Conservation (phyloP, 441 rosid genomes). For the Isatis lusitanica region DNA sequence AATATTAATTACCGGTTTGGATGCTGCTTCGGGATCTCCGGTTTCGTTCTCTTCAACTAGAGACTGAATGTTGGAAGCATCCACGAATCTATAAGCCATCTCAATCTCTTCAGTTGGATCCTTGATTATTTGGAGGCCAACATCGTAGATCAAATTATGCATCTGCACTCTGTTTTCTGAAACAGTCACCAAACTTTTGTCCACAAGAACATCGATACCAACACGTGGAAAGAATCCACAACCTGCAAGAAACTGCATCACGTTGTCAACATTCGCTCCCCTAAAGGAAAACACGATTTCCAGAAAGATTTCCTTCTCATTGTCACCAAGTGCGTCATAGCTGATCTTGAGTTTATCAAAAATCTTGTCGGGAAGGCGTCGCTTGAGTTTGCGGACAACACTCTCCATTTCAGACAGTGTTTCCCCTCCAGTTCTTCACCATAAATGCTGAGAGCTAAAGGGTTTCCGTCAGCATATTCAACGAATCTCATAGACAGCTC, state of each 20-base stretch:
- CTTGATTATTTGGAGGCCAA: constrained; percentile 33
- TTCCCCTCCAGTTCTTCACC: not conserved
- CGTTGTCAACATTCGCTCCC: not conserved
- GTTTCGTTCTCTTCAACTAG: not conserved
- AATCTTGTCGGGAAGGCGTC: not conserved
- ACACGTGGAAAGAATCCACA: constrained; percentile 13
- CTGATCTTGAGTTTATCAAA: constrained; percentile 18
- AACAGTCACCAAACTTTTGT: constrained; percentile 27
- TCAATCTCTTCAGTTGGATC: not conserved
- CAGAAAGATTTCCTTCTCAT: constrained; percentile 34
- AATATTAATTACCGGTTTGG: not conserved
- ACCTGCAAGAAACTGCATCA: not conserved
- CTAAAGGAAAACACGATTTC: constrained; percentile 36
- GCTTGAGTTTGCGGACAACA: not conserved
- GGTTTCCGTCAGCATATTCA: constrained; percentile 21
- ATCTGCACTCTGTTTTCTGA: not conserved
- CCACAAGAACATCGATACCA: constrained; percentile 31
- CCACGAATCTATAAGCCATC: not conserved
- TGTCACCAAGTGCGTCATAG: constrained; percentile 27
- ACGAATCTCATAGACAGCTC: not conserved
- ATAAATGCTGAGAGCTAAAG: constrained; percentile 19
- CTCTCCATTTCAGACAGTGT: not conserved
- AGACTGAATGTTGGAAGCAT: constrained; percentile 3
- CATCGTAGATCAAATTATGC: constrained; percentile 41
- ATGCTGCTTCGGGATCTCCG: not conserved